These are phyloP conservation scores for Phytopythium montanum DNA, from an alignment of 352 stramenopile genomes.

Conservation along the genomic window DNA sequence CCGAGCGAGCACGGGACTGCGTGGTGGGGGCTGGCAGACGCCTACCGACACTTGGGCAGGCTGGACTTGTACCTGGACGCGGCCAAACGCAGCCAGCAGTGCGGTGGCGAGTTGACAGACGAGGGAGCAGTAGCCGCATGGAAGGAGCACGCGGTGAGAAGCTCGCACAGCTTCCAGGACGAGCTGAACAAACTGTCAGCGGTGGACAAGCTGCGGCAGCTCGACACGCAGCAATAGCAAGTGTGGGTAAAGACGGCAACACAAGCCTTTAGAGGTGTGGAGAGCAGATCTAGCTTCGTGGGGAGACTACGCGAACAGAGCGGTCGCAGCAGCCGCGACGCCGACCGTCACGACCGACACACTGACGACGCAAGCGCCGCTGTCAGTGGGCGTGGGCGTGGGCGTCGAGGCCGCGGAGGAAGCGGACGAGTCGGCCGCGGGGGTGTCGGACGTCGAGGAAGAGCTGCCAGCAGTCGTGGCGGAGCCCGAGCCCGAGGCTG, in stretches of 20 bases:
- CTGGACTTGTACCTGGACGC: slow-evolving; percentile 51
- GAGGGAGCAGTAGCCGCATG: slow-evolving; percentile 4
- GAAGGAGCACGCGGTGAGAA: slow-evolving; percentile 9
- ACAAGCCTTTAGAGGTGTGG: not conserved
- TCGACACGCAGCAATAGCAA: slow-evolving; percentile 14
- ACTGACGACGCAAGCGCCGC: not conserved
- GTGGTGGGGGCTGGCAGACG: slow-evolving; percentile 60
- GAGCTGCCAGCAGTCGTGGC: not conserved
- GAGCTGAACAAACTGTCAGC: slow-evolving; percentile 19
- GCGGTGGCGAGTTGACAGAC: not conserved
- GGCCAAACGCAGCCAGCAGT: slow-evolving; percentile 14
- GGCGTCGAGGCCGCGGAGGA: not conserved
- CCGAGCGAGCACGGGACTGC: slow-evolving; percentile 15
- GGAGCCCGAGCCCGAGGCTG: slow-evolving; percentile 6
- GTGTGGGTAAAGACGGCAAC: not conserved
- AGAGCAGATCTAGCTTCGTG: not conserved
- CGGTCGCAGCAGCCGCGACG: not conserved
- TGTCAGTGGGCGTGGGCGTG: not conserved
- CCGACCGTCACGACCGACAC: not conserved
- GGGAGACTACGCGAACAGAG: slow-evolving; percentile 11
- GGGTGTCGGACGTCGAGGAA: not conserved
- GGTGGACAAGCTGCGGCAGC: slow-evolving; percentile 22
- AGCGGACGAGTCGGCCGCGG: not conserved
- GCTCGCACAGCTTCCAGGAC: slow-evolving; percentile 23
- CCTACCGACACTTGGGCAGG: slow-evolving; percentile 54